Evolutionary conservation across 1,284 basidiomycete genomes (phyloP).

Genomic region (Marasmius tenuissimus): DNA sequence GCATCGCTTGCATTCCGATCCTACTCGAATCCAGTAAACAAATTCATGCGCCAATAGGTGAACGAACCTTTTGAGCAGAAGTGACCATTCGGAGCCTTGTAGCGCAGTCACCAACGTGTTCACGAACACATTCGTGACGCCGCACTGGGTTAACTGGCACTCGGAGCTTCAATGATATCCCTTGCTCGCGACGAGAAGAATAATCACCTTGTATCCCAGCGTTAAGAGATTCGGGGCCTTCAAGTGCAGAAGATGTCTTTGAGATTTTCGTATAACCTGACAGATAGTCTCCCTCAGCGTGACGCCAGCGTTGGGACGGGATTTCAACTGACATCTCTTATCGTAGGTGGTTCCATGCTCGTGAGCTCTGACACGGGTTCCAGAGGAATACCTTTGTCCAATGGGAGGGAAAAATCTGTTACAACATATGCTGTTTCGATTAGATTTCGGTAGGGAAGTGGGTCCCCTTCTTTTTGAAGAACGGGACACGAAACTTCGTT

Average conservation of each 20-base stretch:
- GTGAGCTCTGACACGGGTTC: background rate
- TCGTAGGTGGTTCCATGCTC: background rate
- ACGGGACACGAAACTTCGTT: slow-evolving; percentile 10
- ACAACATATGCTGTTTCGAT: slow-evolving; percentile 48
- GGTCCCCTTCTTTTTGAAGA: slow-evolving; percentile 30
- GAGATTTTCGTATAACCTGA: background rate
- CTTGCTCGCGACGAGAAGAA: background rate
- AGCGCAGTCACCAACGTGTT: slow-evolving; percentile 77
- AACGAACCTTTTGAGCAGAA: slow-evolving; percentile 57
- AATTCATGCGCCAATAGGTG: background rate
- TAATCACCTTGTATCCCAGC: background rate
- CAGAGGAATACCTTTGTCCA: background rate
- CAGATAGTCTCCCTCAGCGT: background rate
- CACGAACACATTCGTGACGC: slow-evolving; percentile 58
- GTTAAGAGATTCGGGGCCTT: background rate
- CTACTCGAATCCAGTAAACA: slow-evolving; percentile 33
- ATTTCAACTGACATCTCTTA: background rate
- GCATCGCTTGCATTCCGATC: slow-evolving; percentile 69
- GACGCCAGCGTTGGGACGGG: background rate
- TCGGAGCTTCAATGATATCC: background rate
- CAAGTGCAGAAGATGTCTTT: background rate
- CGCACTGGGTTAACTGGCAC: background rate
- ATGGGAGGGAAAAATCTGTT: background rate
- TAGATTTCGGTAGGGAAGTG: slow-evolving; percentile 36
- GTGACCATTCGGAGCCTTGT: slow-evolving; percentile 66